These are phyloP conservation scores for Podaxis pistillaris DNA, from an alignment of 768 basidiomycete genomes.

Conservation along the genomic window DNA sequence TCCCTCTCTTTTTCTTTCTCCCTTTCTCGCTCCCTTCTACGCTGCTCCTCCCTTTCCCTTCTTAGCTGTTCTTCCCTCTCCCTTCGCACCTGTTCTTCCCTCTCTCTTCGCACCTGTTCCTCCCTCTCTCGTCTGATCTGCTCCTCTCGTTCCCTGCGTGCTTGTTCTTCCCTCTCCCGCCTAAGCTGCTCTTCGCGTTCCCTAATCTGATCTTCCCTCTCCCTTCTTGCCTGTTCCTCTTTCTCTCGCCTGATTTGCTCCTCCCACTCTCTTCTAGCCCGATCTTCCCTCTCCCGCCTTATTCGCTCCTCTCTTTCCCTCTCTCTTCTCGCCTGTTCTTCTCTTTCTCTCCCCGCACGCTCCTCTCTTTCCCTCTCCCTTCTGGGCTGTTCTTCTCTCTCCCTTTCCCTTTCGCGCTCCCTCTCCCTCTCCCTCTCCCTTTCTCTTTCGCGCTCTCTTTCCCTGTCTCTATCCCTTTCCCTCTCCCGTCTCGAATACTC, in stretches of 20 bases:
- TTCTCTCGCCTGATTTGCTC: constrained; percentile 20
- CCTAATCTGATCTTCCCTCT: constrained; percentile 18
- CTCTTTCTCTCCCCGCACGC: constrained; percentile 16
- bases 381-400: constrained; percentile 7
- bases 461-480: constrained; percentile 16
- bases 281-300: constrained; percentile 16
- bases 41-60: constrained; percentile 18
- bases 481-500: constrained; percentile 16
- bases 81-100: constrained; percentile 15
- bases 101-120: constrained; percentile 21
- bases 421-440: constrained; percentile 12
- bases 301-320: constrained; percentile 13
- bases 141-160: constrained; percentile 9
- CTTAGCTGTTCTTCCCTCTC: constrained; percentile 12
- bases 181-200: constrained; percentile 14
- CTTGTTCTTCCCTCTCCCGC: constrained; percentile 16
- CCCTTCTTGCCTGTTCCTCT: constrained; percentile 20
- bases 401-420: constrained; percentile 16
- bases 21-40: constrained; percentile 19
- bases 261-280: constrained; percentile 1
- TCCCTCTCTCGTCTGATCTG: constrained; percentile 13
- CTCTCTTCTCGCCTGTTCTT: not conserved
- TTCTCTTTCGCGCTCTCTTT: constrained; percentile 14
- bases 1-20: constrained; percentile 14
- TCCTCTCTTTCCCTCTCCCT: constrained; percentile 17